A percentile compares a stretch with the other conserved stretches of the same genome.
phyloP scores from a whole-genome alignment of 805 yeast genomes.

The Candida xiaguanensis region DNA sequence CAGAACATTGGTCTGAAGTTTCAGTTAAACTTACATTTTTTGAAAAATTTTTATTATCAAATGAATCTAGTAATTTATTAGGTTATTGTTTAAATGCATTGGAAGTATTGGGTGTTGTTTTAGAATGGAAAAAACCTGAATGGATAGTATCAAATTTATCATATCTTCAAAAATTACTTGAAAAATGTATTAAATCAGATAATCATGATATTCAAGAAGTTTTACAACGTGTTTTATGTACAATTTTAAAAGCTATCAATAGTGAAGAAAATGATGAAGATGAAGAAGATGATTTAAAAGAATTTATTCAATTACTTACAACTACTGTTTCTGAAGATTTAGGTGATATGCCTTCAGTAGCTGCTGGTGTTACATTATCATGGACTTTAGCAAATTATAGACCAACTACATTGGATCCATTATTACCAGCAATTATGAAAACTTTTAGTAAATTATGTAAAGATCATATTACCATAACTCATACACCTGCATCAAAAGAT shows the following conservation, averaged over 20 bases:
- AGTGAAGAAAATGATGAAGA: constrained; percentile 44
- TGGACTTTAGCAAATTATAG: constrained; percentile 77
- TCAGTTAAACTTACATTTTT: constrained; percentile 83
- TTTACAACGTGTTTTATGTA: constrained; percentile 67
- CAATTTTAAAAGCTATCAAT: constrained; percentile 64
- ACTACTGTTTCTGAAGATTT: constrained; percentile 78
- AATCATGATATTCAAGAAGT: constrained; percentile 86
- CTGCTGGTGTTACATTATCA: constrained; percentile 80
- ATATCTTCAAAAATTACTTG: constrained; percentile 69
- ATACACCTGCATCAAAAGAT: constrained; percentile 34
- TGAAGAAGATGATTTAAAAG: constrained; percentile 58
- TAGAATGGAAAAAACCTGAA: constrained; percentile 68
- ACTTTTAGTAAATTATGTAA: constrained; percentile 86
- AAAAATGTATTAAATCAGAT: constrained; percentile 76
- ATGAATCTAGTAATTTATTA: constrained; percentile 68
- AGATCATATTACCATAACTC: constrained; percentile 72
- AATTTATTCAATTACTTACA: constrained; percentile 58
- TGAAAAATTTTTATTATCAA: constrained; percentile 78
- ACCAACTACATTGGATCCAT: constrained; percentile 70
- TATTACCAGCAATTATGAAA: constrained; percentile 75
- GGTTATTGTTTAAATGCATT: constrained; percentile 87
- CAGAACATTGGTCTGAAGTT: constrained; percentile 82
- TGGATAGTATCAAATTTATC: constrained; percentile 78
- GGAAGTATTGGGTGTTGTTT: constrained; percentile 79
- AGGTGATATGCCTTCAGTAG: constrained; percentile 67